Evolutionary conservation across 1,139 yeast species (phyloP).

Genomic region (Chernovozyma sophiae-reginae): DNA sequence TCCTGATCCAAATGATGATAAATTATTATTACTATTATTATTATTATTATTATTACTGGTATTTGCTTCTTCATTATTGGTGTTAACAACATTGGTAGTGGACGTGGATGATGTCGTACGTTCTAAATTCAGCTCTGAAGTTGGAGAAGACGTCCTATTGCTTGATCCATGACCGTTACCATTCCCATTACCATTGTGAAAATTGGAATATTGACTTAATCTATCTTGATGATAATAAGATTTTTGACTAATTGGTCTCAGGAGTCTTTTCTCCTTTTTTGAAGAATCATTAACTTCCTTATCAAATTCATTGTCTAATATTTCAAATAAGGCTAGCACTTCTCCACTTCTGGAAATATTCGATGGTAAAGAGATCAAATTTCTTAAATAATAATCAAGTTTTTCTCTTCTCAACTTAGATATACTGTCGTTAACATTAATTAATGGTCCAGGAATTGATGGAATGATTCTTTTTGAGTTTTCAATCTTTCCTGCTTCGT

Average conservation of each 20-base stretch:
- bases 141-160: conserved; percentile 15
- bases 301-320: conserved; percentile 62
- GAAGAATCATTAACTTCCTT: conserved; percentile 28
- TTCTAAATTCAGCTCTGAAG: conserved; percentile 20
- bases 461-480: conserved; percentile 75
- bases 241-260: conserved; percentile 39
- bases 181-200: conserved; percentile 13
- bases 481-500: conserved; percentile 87
- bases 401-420: conserved; percentile 83
- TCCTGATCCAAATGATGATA: not conserved
- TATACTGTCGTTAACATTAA: conserved; percentile 85
- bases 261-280: conserved; percentile 20
- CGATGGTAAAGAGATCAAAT: conserved; percentile 68
- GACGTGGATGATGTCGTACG: conserved; percentile 15
- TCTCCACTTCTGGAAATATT: conserved; percentile 70
- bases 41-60: not conserved
- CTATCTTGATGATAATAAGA: conserved; percentile 43
- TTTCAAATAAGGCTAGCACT: conserved; percentile 68
- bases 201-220: conserved; percentile 38
- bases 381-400: conserved; percentile 76
- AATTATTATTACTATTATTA: not conserved
- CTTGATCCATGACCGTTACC: conserved; percentile 3
- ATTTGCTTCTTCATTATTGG: not conserved
- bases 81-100: conserved; percentile 7
- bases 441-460: conserved; percentile 93